Base-by-base conservation (phyloP, 257 asterid genomes). In the Gentiana straminea region DNA sequence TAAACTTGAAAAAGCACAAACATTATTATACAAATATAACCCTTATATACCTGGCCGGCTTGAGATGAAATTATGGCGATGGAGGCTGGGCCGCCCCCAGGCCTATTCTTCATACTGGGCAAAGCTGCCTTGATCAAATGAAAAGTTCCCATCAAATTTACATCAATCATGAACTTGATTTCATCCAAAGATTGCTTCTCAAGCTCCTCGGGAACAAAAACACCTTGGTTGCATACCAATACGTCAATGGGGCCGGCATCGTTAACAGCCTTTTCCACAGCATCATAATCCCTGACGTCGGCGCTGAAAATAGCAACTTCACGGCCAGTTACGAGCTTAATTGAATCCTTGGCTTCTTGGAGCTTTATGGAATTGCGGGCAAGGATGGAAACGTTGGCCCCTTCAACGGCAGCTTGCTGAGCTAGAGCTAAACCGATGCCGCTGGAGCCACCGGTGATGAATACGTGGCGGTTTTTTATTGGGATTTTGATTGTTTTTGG, bases 381-480 rank as follows among this genome's bases (percentile, higher is more conserved):
- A 7, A 92, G 88, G 64, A 92, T 73, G 54, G 80, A 73, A 62
- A 92, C 94, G 35, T 71, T 74, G 33, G 98, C 91, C 37, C 98
- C 95, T 0, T 55, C 63, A 1, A 64, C 73, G 15, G 85, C 86
- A 71, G 94, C 88, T 55, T 71, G 81, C 65, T 75, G 90, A 10
- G 95, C 98, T 7, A 92, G 73, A 13, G 98, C 88, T 49, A 92
- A 78, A 56, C 98, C 98, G 71, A 92, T 88, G 61, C 98, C 98
- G 66, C 98, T 92, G 66, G 98, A 92, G 53, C 98, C 97, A 33
- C 98, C 98, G 51, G 97, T 78, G 76, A 92, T 88, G 84, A 92
- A 75, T 13, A 92, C 84, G 77, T 85, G 94, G 72, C 94, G 94
- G 71, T 79, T 80, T 67, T 88, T 92, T 71, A 92, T 67, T 50